phyloP scores from a whole-genome alignment of 805 yeast genomes.

The Ogataea populi-albae region DNA sequence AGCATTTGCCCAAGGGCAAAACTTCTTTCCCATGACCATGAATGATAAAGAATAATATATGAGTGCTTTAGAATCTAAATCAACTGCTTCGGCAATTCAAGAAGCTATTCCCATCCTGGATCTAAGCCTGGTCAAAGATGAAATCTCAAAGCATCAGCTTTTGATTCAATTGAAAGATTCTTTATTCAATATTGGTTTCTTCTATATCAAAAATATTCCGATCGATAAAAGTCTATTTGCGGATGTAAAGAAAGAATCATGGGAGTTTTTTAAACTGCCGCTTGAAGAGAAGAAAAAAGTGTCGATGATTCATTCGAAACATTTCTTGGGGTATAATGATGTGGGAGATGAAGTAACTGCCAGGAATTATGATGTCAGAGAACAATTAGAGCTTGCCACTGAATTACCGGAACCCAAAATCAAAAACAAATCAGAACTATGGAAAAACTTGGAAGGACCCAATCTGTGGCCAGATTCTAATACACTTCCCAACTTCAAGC shows the following conservation, averaged over 20 bases:
- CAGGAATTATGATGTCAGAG: constrained; percentile 52
- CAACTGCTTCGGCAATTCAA: constrained; percentile 1
- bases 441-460: constrained; percentile 55
- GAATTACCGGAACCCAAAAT: constrained; percentile 42
- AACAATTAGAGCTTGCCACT: constrained; percentile 60
- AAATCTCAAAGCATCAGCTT: constrained; percentile 41
- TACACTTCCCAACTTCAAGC: constrained; percentile 42
- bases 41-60: constrained; percentile 1
- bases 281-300: constrained; percentile 41
- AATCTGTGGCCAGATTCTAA: constrained; percentile 49
- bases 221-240: constrained; percentile 16
- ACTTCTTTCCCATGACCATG: not conserved
- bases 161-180: constrained; percentile 42
- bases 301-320: constrained; percentile 56
- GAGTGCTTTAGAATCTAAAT: constrained; percentile 1
- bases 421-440: constrained; percentile 29
- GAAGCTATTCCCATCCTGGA: constrained; percentile 43
- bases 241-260: constrained; percentile 40
- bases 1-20: not conserved
- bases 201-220: constrained; percentile 48
- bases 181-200: constrained; percentile 54
- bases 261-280: constrained; percentile 44
- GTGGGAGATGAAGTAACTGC: constrained; percentile 60
- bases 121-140: constrained; percentile 38
- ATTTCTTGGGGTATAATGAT: constrained; percentile 55